Conservation (phyloP, 2,329 filamentous ascomycete genomes). For the Sporothrix pallida region DNA sequence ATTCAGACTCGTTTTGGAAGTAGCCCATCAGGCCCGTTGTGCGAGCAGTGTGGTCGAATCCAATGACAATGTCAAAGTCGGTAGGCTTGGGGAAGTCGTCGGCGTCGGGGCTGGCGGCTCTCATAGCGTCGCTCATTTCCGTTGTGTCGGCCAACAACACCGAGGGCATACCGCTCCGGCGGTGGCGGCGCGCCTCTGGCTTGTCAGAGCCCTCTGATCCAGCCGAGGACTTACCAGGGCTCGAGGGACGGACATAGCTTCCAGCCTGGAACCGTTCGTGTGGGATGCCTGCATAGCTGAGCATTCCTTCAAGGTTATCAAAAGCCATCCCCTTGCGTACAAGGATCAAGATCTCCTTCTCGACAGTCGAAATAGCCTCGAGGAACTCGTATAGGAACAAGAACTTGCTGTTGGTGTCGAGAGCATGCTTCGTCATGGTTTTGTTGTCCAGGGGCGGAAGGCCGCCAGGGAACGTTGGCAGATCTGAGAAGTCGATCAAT, state of each 20-base stretch:
- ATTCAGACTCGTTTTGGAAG: slow-evolving; percentile 31
- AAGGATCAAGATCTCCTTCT: slow-evolving; percentile 60
- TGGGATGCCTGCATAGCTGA: slow-evolving; percentile 49
- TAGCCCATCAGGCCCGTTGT: slow-evolving; percentile 46
- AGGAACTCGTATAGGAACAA: slow-evolving; percentile 64
- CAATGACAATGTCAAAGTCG: slow-evolving; percentile 58
- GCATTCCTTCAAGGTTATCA: slow-evolving; percentile 58
- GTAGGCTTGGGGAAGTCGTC: slow-evolving; percentile 31
- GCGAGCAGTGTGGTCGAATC: slow-evolving; percentile 59
- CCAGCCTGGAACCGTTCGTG: slow-evolving; percentile 42
- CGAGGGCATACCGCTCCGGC: slow-evolving; percentile 39
- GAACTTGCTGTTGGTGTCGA: slow-evolving; percentile 65
- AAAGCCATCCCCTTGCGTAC: slow-evolving; percentile 57
- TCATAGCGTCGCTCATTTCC: slow-evolving; percentile 37
- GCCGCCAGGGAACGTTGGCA: slow-evolving; percentile 59
- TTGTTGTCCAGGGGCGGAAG: slow-evolving; percentile 50
- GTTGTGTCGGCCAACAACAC: slow-evolving; percentile 53
- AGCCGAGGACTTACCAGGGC: not conserved
- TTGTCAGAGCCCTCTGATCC: not conserved
- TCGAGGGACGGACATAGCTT: not conserved
- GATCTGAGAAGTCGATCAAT: slow-evolving; percentile 62
- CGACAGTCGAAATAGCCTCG: slow-evolving; percentile 49
- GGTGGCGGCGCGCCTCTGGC: not conserved
- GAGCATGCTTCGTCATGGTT: slow-evolving; percentile 58
- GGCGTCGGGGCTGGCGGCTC: slow-evolving; percentile 43